Evolutionary conservation across 306 rosid species (phyloP).

Genomic region (Dalbergia cochinchinensis): DNA sequence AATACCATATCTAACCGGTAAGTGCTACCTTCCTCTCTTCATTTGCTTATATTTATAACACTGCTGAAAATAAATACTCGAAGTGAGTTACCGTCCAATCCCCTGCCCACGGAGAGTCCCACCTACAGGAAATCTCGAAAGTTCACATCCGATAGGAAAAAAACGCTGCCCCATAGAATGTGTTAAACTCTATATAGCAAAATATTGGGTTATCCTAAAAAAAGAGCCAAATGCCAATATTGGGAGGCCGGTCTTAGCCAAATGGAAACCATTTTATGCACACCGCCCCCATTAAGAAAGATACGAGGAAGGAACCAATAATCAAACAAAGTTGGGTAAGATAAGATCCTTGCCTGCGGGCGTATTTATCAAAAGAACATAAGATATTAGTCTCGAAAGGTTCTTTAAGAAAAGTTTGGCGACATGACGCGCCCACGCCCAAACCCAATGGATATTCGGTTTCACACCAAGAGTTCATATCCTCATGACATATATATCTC

Average conservation of each 20-base stretch:
- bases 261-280: slow-evolving; percentile 44
- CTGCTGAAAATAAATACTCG: background rate
- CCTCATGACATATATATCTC: background rate
- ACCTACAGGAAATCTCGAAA: no score
- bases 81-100: no score
- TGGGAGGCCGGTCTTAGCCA: background rate
- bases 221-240: background rate
- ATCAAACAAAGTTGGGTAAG: slow-evolving; percentile 45
- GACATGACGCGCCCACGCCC: slow-evolving; percentile 49
- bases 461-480: slow-evolving; percentile 28
- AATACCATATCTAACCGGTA: background rate
- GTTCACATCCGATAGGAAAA: no score
- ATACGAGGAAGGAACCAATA: slow-evolving; percentile 47
- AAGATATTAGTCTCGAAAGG: slow-evolving; percentile 43
- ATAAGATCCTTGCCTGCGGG: slow-evolving; percentile 46
- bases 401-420: slow-evolving; percentile 45
- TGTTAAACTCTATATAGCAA: background rate
- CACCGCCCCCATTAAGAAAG: slow-evolving; percentile 54
- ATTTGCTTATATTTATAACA: background rate
- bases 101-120: no score
- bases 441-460: slow-evolving; percentile 49
- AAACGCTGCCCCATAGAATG: no score
- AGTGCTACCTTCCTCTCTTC: background rate
- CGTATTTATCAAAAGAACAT: slow-evolving; percentile 51
- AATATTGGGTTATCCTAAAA: background rate